A percentile compares a stretch with the other conserved stretches of the same genome.
These are phyloP conservation scores for Claviceps spartinae DNA, from an alignment of 2,329 filamentous ascomycete genomes.

Conservation along the genomic window DNA sequence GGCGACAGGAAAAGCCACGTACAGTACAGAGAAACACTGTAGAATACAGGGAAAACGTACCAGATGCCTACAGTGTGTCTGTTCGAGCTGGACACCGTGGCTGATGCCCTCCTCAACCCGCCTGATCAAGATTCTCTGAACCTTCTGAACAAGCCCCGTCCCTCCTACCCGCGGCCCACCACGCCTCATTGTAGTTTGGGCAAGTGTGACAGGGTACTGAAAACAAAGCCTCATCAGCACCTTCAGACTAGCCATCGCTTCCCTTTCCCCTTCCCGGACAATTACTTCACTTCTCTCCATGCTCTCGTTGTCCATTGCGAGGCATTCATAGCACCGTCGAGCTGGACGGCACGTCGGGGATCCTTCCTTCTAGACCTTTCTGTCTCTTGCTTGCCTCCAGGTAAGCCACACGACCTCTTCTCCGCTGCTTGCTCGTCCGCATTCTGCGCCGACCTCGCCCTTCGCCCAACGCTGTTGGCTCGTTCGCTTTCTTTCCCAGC, in stretches of 20 bases:
- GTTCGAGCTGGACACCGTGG: not conserved
- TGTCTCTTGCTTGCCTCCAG: slow-evolving; percentile 14
- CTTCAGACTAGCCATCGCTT: slow-evolving; percentile 15
- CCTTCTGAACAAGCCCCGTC: slow-evolving; percentile 1
- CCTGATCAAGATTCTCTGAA: not conserved
- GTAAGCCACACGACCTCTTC: slow-evolving; percentile 16
- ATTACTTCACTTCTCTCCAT: slow-evolving; percentile 15
- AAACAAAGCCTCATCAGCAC: slow-evolving; percentile 29
- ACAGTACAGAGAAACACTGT: not conserved
- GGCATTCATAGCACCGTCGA: slow-evolving; percentile 24
- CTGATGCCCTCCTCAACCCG: not conserved
- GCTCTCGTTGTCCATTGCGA: slow-evolving; percentile 25
- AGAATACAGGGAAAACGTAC: not conserved
- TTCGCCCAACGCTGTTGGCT: slow-evolving; percentile 3
- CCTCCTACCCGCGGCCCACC: slow-evolving; percentile 10
- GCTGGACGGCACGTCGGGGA: slow-evolving; percentile 22
- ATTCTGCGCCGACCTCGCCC: slow-evolving; percentile 4
- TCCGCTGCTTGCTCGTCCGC: slow-evolving; percentile 4
- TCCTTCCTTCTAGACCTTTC: slow-evolving; percentile 12
- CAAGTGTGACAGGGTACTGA: slow-evolving; percentile 23
- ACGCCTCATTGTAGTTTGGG: slow-evolving; percentile 15
- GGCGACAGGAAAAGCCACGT: not conserved
- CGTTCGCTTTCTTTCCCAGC: slow-evolving; percentile 6
- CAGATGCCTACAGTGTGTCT: not conserved
- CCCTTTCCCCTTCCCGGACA: slow-evolving; percentile 7